Conservation (phyloP, 352 stramenopile species). For the Nothophytophthora sp. region DNA sequence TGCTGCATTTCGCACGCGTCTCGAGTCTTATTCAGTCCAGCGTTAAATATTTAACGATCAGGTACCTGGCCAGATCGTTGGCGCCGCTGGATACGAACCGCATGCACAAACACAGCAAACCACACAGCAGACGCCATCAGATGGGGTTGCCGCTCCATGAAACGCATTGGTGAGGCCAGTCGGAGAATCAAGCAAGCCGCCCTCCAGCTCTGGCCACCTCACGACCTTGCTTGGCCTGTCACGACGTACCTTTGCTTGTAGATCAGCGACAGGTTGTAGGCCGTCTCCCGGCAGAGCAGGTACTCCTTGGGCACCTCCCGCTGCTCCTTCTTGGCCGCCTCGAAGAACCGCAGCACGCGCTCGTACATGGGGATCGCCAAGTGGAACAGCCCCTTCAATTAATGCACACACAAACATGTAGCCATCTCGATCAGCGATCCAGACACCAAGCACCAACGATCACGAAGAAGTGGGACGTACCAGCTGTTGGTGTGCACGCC, state of each 20-base stretch:
- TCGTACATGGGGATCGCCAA: conserved; percentile 89
- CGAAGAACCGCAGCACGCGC: conserved; percentile 79
- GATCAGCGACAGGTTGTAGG: conserved; percentile 89
- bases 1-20: not conserved
- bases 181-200: too few species aligned
- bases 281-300: conserved; percentile 76
- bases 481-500: conserved; percentile 84
- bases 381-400: conserved; percentile 76
- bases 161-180: too few species aligned
- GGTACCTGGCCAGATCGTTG: conserved; percentile 71
- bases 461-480: conserved; percentile 45
- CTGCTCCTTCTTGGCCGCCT: conserved; percentile 49
- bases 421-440: too few species aligned
- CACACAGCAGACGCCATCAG: too few species aligned
- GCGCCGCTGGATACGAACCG: conserved; percentile 49
- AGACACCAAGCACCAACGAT: not conserved
- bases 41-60: conserved; percentile 84
- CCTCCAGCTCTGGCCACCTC: too few species aligned
- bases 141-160: too few species aligned
- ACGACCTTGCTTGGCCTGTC: too few species aligned
- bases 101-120: conserved; percentile 2
- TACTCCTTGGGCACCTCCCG: conserved; percentile 64
- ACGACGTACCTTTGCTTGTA: conserved; percentile 87
- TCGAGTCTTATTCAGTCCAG: conserved; percentile 59
- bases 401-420: too few species aligned